Base-by-base conservation (phyloP, 805 yeast genomes). In the Candida caryicola region DNA sequence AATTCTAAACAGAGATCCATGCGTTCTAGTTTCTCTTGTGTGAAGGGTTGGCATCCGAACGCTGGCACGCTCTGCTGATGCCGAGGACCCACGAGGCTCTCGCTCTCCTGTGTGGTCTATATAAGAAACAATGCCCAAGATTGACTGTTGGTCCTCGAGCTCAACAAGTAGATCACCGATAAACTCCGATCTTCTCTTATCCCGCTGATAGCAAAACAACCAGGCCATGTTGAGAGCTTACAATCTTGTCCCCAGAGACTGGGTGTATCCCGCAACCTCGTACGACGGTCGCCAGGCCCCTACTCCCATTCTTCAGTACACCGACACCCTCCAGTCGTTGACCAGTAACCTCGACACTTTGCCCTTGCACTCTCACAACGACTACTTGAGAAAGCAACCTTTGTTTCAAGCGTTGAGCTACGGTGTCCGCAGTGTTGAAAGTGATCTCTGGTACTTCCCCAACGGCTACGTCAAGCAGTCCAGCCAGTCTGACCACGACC, bases 321-420 rank as follows among this genome's bases (percentile, higher is more conserved):
- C 51, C 32, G 45, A 51, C 31, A 39, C 51, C 37, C 25, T 53
- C 17, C 67, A 66, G 42, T 39, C 50, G 13, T 45, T 62, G 26
- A 66, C 63, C 9, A 45, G 66, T 35, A 69, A 69, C 30, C 66
- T 70, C 2, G 54, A 63, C 30, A 57, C 64, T 37, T 70, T 67
- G 39, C 66, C 68, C 5, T 63, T 81, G 17, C 88, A 82, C 52
- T 78, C 85, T 1, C 88, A 82, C 52, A 82, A 82, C 51, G 87
- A 82, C 53, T 82, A 82, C 55, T 78, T 84, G 82, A 61, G 87
- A 49, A 42, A 52, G 3, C 50, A 62, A 4, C 87, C 87, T 1
- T 61, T 82, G 3, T 67, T 75, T 36, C 82, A 80, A 42, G 87
- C 86, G 0, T 54, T 76, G 25, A 56, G 65, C 14, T 54, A 71